Percentiles rank a stretch among this genome's conserved stretches.
Conservation (phyloP, 495 filamentous ascomycete genomes). For the Glonium stellatum region DNA sequence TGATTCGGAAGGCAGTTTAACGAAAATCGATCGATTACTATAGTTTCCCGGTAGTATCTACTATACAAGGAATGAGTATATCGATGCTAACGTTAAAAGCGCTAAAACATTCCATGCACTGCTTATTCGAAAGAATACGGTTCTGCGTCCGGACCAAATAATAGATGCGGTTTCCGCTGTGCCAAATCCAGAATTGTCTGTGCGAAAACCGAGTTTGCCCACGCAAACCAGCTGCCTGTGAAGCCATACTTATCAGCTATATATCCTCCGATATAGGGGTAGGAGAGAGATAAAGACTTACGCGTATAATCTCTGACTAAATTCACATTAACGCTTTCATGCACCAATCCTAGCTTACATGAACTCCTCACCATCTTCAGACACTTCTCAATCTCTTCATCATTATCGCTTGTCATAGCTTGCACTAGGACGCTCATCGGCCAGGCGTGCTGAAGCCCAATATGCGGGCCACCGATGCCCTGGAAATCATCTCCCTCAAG, state of each 20-base stretch:
- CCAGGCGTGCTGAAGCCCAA: constrained; percentile 89
- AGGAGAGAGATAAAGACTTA: constrained; percentile 34
- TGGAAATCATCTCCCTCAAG: constrained; percentile 70
- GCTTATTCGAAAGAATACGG: constrained; percentile 30
- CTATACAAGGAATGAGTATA: background rate
- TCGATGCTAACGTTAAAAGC: background rate
- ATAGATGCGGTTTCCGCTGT: constrained; percentile 73
- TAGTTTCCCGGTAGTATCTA: background rate
- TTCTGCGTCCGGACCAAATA: constrained; percentile 59
- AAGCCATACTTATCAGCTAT: constrained; percentile 2
- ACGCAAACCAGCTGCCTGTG: constrained; percentile 88
- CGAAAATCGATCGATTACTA: background rate
- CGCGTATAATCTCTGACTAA: constrained; percentile 66
- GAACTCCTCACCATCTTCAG: constrained; percentile 67
- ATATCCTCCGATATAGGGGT: background rate
- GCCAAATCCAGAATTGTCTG: constrained; percentile 89
- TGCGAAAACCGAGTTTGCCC: constrained; percentile 95
- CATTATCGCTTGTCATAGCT: constrained; percentile 81
- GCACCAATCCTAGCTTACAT: constrained; percentile 70
- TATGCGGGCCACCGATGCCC: constrained; percentile 81
- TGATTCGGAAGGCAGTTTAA: too few species aligned
- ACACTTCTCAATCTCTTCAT: constrained; percentile 68
- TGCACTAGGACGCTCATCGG: constrained; percentile 91
- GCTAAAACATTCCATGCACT: background rate
- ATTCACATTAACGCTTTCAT: constrained; percentile 89